Conservation (phyloP, 2,329 filamentous ascomycete genomes). For the Fusarium luffae region DNA sequence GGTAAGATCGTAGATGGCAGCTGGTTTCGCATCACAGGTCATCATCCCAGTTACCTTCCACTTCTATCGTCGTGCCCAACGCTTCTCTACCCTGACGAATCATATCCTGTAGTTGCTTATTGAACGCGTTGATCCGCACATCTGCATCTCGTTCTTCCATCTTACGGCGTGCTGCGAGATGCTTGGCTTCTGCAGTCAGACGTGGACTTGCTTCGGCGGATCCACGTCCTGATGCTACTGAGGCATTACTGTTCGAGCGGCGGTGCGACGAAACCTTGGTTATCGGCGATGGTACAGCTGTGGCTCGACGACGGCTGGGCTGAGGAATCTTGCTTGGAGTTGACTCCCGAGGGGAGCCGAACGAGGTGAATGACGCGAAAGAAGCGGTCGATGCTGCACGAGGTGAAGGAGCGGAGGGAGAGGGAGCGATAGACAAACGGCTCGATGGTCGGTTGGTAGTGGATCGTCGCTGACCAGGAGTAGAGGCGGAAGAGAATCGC, state of each 20-base stretch:
- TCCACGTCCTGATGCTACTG: constrained; percentile 53
- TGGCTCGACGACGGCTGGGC: constrained; percentile 29
- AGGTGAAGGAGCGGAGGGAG: constrained; percentile 30
- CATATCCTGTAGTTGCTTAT: constrained; percentile 83
- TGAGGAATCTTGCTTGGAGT: constrained; percentile 59
- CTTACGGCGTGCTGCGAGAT: constrained; percentile 76
- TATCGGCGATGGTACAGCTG: constrained; percentile 35
- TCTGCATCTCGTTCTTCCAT: constrained; percentile 83
- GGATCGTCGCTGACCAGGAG: constrained; percentile 39
- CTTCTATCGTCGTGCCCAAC: constrained; percentile 77
- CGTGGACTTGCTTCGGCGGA: constrained; percentile 57
- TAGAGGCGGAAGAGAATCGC: constrained; percentile 48
- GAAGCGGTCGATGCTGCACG: constrained; percentile 49
- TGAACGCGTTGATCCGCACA: constrained; percentile 81
- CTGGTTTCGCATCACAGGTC: constrained; percentile 38
- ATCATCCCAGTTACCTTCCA: constrained; percentile 60
- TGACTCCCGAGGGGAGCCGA: constrained; percentile 49
- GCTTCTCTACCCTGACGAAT: constrained; percentile 90
- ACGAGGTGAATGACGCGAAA: constrained; percentile 50
- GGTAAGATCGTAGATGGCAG: constrained; percentile 17
- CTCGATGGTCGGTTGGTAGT: constrained; percentile 50
- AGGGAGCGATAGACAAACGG: constrained; percentile 55
- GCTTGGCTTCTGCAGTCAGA: constrained; percentile 74
- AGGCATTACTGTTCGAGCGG: constrained; percentile 59
- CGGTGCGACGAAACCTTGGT: constrained; percentile 48